These are phyloP conservation scores for Calendula officinalis DNA, from an alignment of 129 eudicot species.

Conservation along the genomic window DNA sequence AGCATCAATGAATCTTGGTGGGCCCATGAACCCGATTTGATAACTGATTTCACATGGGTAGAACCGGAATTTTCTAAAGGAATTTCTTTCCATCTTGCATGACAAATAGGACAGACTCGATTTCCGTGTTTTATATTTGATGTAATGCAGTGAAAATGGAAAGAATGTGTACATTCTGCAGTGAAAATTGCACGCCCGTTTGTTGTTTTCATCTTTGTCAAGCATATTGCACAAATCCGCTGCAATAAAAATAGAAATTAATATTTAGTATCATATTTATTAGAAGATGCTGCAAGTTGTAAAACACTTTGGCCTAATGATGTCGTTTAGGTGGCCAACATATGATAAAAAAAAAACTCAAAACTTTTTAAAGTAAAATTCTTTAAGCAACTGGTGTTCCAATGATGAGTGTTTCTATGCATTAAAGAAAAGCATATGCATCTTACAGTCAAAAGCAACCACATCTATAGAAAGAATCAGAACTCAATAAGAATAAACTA, in stretches of 20 bases:
- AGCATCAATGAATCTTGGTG: no score
- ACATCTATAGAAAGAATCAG: conserved; percentile 56
- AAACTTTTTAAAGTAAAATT: conserved; percentile 34
- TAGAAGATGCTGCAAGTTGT: conserved; percentile 4
- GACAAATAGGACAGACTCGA: neutral
- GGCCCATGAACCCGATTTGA: no score
- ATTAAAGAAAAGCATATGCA: conserved; percentile 39
- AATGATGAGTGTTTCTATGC: conserved; percentile 60
- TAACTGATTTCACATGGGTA: no score
- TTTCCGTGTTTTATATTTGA: neutral
- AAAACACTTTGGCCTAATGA: conserved; percentile 13
- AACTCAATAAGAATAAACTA: conserved; percentile 44
- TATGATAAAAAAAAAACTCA: conserved; percentile 18
- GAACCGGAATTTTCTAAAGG: neutral
- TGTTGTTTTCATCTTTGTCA: neutral
- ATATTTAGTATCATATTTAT: neutral
- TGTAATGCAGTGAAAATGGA: neutral
- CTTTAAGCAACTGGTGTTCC: conserved; percentile 39
- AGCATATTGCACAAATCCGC: neutral
- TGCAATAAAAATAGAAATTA: neutral
- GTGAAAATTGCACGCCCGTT: neutral
- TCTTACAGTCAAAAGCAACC: conserved; percentile 38
- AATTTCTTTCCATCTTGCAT: neutral
- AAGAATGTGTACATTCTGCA: neutral
- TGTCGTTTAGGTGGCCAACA: conserved; percentile 27